Base-by-base conservation (phyloP, 805 yeast species). In the Candida caryicola region DNA sequence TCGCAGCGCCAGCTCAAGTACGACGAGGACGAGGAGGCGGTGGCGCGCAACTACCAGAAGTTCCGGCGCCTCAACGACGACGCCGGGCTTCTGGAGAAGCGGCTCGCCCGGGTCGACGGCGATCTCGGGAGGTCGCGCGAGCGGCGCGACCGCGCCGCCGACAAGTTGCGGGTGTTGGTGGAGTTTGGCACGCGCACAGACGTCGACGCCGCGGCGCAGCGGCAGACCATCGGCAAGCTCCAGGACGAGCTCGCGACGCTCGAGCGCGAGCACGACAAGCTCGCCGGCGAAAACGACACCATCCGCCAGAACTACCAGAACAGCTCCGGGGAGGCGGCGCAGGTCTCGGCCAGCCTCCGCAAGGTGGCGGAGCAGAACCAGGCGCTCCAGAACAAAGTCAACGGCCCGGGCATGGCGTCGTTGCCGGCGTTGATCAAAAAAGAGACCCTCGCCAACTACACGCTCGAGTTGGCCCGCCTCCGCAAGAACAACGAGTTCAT, bases 31-130 rank as follows among this genome's bases (percentile, higher is more conserved):
- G 73, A 67, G 35, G 61, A 57, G 5, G 37, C 37, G 8, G 63
- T 69, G 1, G 65, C 68, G 3, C 54, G 42, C 6, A 52, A 54
- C 19, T 69, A 64, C 47, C 45, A 52, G 13, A 55, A 60, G 32
- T 47, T 67, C 13, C 53, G 64, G 26, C 54, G 57, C 31, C 49
- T 64, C 25, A 69, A 65, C 42, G 73, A 66, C 17, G 64, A 57
- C 21, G 69, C 69, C 2, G 37, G 40, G 5, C 29, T 52, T 5
- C 54, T 52, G 7, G 74, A 69, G 34, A 55, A 57, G 39, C 64
- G 59, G 41, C 47, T 62, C 17, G 51, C 43, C 10, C 56, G 60
- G 25, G 55, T 59, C 1, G 73, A 69, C 14, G 36, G 39, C 8
- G 73, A 66, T 16, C 41, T 53, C 5, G 28, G 39, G 3, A 58